A percentile compares a stretch with the other conserved stretches of the same genome.
These are phyloP conservation scores for Ramalina intermedia DNA, from an alignment of 495 filamentous ascomycete species.

Conservation along the genomic window DNA sequence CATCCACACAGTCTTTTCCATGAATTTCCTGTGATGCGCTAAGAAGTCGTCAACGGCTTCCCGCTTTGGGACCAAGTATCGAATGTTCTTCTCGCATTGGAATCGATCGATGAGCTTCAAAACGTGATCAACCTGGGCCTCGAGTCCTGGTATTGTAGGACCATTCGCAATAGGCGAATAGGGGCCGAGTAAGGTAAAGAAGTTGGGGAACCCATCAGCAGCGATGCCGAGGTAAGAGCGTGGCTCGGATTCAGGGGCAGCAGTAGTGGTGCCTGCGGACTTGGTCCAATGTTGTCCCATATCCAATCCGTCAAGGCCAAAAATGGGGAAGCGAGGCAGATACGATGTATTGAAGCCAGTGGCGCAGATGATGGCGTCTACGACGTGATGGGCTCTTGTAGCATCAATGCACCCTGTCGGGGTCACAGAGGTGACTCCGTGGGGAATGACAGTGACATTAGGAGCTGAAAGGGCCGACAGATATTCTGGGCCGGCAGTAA, in stretches of 20 bases:
- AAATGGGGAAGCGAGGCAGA: constrained; percentile 34
- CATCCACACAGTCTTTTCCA: constrained; percentile 32
- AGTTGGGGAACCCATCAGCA: constrained; percentile 50
- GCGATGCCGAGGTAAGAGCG: constrained; percentile 46
- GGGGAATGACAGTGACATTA: constrained; percentile 31
- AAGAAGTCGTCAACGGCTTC: constrained; percentile 33
- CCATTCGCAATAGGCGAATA: constrained; percentile 35
- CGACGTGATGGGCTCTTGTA: constrained; percentile 29
- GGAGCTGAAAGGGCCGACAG: constrained; percentile 33
- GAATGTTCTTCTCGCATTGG: constrained; percentile 32
- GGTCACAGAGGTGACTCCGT: constrained; percentile 29
- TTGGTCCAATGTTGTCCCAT: constrained; percentile 36
- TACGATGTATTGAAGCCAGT: constrained; percentile 38
- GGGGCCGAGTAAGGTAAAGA: constrained; percentile 39
- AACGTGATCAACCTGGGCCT: constrained; percentile 38
- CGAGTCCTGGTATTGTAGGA: constrained; percentile 29
- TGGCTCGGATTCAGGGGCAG: constrained; percentile 10
- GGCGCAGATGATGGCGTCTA: constrained; percentile 35
- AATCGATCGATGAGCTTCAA: constrained; percentile 33
- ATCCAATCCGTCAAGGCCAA: constrained; percentile 31
- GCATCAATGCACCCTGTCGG: constrained; percentile 29
- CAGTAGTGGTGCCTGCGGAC: constrained; percentile 3
- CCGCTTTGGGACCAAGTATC: constrained; percentile 23
- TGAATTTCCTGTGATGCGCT: constrained; percentile 31
- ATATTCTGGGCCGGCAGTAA: constrained; percentile 36